Evolutionary conservation across 345 rosid species (phyloP), one percentile per base, ranked within the genome.

Genomic region (Lumnitzera racemosa): DNA sequence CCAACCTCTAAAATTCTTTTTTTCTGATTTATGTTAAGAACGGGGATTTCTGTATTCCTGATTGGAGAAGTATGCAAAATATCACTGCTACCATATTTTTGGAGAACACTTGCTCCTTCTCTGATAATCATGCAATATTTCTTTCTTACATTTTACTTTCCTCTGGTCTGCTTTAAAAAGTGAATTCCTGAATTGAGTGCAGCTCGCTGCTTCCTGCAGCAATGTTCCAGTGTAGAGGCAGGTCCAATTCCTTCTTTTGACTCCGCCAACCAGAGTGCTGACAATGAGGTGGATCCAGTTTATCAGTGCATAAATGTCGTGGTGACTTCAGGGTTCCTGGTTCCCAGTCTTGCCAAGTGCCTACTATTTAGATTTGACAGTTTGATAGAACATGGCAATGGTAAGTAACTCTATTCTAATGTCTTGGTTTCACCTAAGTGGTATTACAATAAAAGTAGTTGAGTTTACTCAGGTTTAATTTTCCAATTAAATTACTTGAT

Each of bases 331-430:
- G 96, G 98, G 51, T 83, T 91, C 12, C 81, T 91, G 76, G 78
- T 91, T 69, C 98, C 98, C 5, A 91, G 96, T 81, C 85, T 88
- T 1, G 87, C 85, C 51, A 88, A 91, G 74, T 91, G 98, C 78
- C 62, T 88, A 60, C 88, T 88, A 64, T 91, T 84, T 70, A 82
- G 83, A 29, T 80, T 91, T 47, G 84, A 86, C 73, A 50, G 56
- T 56, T 75, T 81, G 70, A 61, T 91, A 67, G 53, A 74, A n/a
- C 80, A 72, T 61, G 85, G 65, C 67, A 82, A 88, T 63, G 90
- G 96, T 91, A 56, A 74, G 89, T 75, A 15, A 15, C 62, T 53
- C 43, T 25, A 59, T 55, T 47, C 55, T 8, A 51, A 46, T 55
- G 56, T 52, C 15, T 55, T 51, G 46, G 31, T 27, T 48, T 56